Percentiles rank a stretch among this genome's conserved stretches.
Conservation (phyloP, 495 filamentous ascomycete genomes). For the Parathielavia hyrcaniae region DNA sequence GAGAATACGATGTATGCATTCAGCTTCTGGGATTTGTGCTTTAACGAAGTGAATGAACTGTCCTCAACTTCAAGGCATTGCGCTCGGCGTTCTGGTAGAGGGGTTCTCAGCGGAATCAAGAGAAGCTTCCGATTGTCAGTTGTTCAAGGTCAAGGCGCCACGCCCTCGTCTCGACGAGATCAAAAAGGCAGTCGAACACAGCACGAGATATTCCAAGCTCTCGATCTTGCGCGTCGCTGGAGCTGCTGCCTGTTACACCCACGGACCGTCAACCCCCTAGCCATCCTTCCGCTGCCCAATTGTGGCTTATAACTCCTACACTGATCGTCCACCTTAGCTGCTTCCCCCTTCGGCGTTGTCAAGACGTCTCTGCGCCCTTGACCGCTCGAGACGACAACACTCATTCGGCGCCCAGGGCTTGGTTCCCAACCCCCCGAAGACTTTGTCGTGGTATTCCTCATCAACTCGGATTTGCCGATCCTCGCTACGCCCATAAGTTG, state of each 20-base stretch:
- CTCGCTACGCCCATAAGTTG: too few relatives aligned
- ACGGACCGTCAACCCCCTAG: not conserved
- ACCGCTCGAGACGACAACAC: too few relatives aligned
- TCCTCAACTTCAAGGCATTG: not conserved
- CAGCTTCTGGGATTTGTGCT: not conserved
- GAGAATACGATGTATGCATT: constrained; percentile 4
- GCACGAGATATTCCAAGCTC: not conserved
- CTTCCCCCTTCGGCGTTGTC: too few relatives aligned
- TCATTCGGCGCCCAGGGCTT: too few relatives aligned
- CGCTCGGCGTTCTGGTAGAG: constrained; percentile 18
- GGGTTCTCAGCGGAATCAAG: not conserved
- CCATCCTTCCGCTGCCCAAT: too few relatives aligned
- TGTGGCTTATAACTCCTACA: too few relatives aligned
- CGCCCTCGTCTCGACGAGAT: not conserved
- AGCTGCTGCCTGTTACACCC: not conserved
- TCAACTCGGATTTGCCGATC: too few relatives aligned
- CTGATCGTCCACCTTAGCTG: too few relatives aligned
- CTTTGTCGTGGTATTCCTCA: too few relatives aligned
- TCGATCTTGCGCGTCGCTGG: not conserved
- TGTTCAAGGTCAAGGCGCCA: not conserved
- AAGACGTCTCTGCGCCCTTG: too few relatives aligned
- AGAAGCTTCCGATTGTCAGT: not conserved
- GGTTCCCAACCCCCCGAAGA: too few relatives aligned
- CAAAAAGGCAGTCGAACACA: not conserved
- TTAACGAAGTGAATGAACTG: not conserved